Evolutionary conservation across 495 filamentous ascomycete species (phyloP).

Genomic region (Gamarada debralockiae): DNA sequence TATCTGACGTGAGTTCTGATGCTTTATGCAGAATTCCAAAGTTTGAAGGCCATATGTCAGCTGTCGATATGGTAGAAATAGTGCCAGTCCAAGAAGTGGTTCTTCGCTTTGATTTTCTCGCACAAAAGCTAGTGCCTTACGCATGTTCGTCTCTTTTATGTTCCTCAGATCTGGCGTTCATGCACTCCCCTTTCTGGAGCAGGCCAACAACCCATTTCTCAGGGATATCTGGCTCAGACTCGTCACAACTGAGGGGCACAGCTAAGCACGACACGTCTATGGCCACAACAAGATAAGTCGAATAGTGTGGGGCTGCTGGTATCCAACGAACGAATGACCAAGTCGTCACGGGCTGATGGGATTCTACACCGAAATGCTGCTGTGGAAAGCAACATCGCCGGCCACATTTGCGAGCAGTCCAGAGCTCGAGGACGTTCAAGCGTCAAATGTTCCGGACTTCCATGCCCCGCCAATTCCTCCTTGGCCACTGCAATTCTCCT

Average conservation of each 20-base stretch:
- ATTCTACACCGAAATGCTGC: slow-evolving; percentile 12
- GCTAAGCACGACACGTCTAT: slow-evolving; percentile 8
- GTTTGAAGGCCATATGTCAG: slow-evolving; percentile 3
- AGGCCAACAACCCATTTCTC: slow-evolving; percentile 2
- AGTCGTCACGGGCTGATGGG: slow-evolving; percentile 11
- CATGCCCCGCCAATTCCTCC: slow-evolving; percentile 7
- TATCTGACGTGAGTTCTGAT: too few relatives aligned
- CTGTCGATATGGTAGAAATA: not conserved
- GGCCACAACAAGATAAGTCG: slow-evolving; percentile 13
- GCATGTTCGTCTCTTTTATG: slow-evolving; percentile 11
- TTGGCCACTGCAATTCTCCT: not conserved
- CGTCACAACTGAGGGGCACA: slow-evolving; percentile 8
- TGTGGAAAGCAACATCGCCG: slow-evolving; percentile 17
- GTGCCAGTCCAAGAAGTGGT: slow-evolving; percentile 79
- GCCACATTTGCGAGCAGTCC: slow-evolving; percentile 4
- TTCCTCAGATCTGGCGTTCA: slow-evolving; percentile 1
- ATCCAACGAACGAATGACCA: slow-evolving; percentile 6
- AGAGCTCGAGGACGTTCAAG: not conserved
- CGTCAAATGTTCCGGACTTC: not conserved
- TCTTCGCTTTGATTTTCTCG: slow-evolving; percentile 79
- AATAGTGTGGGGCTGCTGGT: slow-evolving; percentile 15
- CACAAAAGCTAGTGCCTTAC: slow-evolving; percentile 16
- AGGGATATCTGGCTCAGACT: not conserved
- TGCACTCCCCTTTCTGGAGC: slow-evolving; percentile 18
- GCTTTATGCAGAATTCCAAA: slow-evolving; percentile 12